Percentiles rank a stretch among this genome's conserved stretches.
Evolutionary conservation across 495 filamentous ascomycete genomes (phyloP).

Genomic region (Aspergillus nidulans): DNA sequence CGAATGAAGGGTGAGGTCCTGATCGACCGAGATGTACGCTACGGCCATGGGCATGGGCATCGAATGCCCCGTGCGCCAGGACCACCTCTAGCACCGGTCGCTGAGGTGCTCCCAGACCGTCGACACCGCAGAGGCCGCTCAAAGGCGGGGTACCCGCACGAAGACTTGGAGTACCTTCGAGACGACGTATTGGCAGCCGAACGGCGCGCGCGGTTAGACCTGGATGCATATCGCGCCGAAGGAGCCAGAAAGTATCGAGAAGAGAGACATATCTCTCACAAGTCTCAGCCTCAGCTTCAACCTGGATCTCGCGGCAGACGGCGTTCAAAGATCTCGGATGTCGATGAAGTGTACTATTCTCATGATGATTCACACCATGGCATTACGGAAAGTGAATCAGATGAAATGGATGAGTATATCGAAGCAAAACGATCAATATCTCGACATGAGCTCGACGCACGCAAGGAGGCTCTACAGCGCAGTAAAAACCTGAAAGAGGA

Average conservation of each 20-base stretch:
- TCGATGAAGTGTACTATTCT: conserved; percentile 30
- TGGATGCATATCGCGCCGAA: conserved; percentile 17
- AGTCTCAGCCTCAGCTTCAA: not conserved
- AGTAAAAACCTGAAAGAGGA: conserved; percentile 6
- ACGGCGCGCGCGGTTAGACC: conserved; percentile 20
- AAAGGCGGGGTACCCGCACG: conserved; percentile 25
- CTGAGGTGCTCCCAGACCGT: conserved; percentile 30
- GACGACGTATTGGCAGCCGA: not conserved
- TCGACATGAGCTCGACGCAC: conserved; percentile 3
- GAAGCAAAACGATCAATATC: conserved; percentile 7
- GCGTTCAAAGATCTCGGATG: conserved; percentile 13
- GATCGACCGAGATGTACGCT: conserved; percentile 22
- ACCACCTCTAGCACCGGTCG: conserved; percentile 18
- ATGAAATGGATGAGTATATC: conserved; percentile 24
- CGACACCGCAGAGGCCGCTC: conserved; percentile 26
- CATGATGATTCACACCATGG: conserved; percentile 14
- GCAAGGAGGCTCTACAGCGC: conserved; percentile 1
- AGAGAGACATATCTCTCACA: not conserved
- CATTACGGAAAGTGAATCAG: conserved; percentile 21
- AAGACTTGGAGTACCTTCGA: conserved; percentile 6
- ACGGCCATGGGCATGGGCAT: conserved; percentile 19
- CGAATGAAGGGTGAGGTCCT: conserved; percentile 16
- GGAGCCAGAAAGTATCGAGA: not conserved
- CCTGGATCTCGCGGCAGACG: conserved; percentile 7
- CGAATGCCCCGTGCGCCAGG: conserved; percentile 18